Evolutionary conservation across 805 yeast genomes (phyloP).

Genomic region (Maudiozyma pseudohumilis): DNA sequence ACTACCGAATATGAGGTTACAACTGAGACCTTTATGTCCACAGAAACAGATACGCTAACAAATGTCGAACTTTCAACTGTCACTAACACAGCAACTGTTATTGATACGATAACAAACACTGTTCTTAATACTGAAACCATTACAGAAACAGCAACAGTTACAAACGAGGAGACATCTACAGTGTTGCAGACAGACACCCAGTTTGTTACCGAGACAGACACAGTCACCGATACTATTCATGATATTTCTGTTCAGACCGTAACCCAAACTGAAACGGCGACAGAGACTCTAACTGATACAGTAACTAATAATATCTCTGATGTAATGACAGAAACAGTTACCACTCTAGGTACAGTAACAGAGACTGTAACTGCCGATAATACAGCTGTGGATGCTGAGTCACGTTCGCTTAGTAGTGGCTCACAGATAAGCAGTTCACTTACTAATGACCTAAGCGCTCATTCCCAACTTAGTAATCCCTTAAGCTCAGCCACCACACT

Average conservation of each 20-base stretch:
- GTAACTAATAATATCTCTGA: background rate
- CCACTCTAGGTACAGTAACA: background rate
- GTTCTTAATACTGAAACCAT: background rate
- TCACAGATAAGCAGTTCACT: background rate
- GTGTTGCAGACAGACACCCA: background rate
- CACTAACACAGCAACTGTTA: slow-evolving; percentile 1
- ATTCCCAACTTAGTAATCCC: background rate
- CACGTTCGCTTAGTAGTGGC: background rate
- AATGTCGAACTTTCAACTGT: background rate
- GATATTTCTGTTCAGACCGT: background rate
- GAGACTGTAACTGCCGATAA: background rate
- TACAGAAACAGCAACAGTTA: background rate
- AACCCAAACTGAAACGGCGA: background rate
- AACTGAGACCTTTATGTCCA: background rate
- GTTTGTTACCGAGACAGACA: background rate
- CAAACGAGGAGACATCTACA: background rate
- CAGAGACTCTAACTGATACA: background rate
- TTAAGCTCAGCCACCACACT: too few relatives aligned
- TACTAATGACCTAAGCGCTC: background rate
- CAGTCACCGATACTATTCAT: background rate
- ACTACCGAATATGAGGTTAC: background rate
- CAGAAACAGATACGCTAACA: background rate
- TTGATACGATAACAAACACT: background rate
- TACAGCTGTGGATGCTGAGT: background rate
- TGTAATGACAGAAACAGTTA: background rate